phyloP scores from a whole-genome alignment of 106 monocot species.

The Narthecium ossifragum region DNA sequence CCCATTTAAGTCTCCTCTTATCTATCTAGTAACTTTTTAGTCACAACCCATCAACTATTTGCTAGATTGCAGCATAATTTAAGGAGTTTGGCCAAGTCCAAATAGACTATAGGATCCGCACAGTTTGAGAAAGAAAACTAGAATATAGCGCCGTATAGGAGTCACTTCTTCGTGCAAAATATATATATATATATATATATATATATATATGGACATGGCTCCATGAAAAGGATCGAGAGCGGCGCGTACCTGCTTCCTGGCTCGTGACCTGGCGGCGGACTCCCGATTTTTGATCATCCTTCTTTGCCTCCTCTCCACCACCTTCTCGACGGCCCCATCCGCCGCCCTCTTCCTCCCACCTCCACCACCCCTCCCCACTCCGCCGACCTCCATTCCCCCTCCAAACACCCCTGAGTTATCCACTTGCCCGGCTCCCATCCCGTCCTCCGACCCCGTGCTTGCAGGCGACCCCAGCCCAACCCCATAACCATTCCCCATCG shows the following conservation, averaged over 20 bases:
- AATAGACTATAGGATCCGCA: too few relatives aligned
- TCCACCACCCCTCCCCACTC: background rate
- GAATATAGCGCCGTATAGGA: too few relatives aligned
- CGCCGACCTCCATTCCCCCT: constrained; percentile 8
- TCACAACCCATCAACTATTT: too few relatives aligned
- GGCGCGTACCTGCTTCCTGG: constrained; percentile 47
- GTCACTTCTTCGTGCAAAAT: too few relatives aligned
- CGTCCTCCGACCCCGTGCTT: constrained; percentile 37
- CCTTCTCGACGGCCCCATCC: constrained; percentile 35
- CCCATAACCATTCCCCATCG: background rate
- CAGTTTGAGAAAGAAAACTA: too few relatives aligned
- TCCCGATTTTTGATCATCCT: constrained; percentile 71
- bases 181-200: too few relatives aligned
- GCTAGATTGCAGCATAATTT: too few relatives aligned
- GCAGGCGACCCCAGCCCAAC: constrained; percentile 12
- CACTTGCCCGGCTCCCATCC: constrained; percentile 11
- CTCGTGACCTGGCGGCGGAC: constrained; percentile 69
- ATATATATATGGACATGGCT: too few relatives aligned
- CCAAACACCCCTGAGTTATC: constrained; percentile 3
- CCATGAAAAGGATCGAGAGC: too few relatives aligned
- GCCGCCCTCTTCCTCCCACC: constrained; percentile 20
- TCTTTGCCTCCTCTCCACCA: constrained; percentile 55
- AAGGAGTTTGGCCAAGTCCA: too few relatives aligned
- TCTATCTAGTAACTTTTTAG: too few relatives aligned
- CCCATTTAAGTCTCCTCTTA: too few relatives aligned